phyloP scores from a whole-genome alignment of 2,329 filamentous ascomycete species.

The Aureobasidium sp. region DNA sequence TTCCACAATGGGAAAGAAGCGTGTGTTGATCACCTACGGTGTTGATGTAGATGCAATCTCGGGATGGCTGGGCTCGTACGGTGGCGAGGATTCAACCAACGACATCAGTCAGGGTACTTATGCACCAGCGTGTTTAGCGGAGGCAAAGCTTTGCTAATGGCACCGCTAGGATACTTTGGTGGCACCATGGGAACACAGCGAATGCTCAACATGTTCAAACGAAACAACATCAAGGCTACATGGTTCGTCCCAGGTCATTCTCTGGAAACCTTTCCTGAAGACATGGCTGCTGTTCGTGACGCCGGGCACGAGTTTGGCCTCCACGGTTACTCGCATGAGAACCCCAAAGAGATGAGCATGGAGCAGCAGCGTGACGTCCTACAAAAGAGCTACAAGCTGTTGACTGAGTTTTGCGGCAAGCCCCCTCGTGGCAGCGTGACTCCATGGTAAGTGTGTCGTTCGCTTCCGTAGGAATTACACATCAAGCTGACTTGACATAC shows the following conservation, averaged over 20 bases:
- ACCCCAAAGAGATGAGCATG: conserved; percentile 61
- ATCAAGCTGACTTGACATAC: too few species aligned
- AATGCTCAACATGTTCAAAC: conserved; percentile 61
- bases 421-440: conserved; percentile 63
- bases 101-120: conserved; percentile 63
- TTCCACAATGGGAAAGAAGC: conserved; percentile 26
- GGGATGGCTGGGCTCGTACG: conserved; percentile 68
- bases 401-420: conserved; percentile 63
- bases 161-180: conserved; percentile 60
- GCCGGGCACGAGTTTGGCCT: conserved; percentile 58
- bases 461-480: too few species aligned
- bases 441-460: too few species aligned
- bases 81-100: conserved; percentile 61
- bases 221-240: conserved; percentile 61
- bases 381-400: conserved; percentile 62
- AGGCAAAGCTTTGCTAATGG: too few species aligned
- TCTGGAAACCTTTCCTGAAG: conserved; percentile 57
- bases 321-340: conserved; percentile 65
- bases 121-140: too few species aligned
- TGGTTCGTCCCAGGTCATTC: conserved; percentile 58
- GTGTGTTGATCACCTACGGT: conserved; percentile 23
- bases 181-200: conserved; percentile 59
- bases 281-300: conserved; percentile 54
- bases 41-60: conserved; percentile 63
- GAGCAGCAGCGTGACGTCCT: conserved; percentile 69